phyloP scores from a whole-genome alignment of 768 basidiomycete species.

The Tulasnella sp. region DNA sequence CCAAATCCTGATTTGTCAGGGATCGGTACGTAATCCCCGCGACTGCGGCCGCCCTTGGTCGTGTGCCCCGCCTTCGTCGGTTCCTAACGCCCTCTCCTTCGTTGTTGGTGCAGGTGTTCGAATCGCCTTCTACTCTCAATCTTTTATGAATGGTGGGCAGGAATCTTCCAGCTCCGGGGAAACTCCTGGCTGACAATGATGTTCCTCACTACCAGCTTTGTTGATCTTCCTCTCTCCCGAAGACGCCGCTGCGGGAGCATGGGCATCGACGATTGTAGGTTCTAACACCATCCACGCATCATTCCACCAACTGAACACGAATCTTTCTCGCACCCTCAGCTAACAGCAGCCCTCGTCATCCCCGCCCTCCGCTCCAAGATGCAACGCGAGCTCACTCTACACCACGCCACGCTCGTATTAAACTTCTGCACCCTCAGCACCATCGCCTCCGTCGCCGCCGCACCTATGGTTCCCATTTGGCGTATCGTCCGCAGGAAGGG shows the following conservation, averaged over 20 bases:
- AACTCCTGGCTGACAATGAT: neutral
- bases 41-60: neutral
- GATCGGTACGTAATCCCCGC: slow-evolving; percentile 16
- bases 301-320: neutral
- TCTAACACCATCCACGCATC: neutral
- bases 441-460: slow-evolving; percentile 17
- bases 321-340: slow-evolving; percentile 12
- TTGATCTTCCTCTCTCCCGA: slow-evolving; percentile 22
- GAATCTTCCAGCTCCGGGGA: neutral
- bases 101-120: slow-evolving; percentile 17
- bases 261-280: slow-evolving; percentile 25
- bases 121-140: slow-evolving; percentile 26
- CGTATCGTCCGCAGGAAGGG: neutral
- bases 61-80: neutral
- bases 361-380: slow-evolving; percentile 25
- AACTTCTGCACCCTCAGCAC: slow-evolving; percentile 28
- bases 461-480: slow-evolving; percentile 27
- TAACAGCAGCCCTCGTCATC: slow-evolving; percentile 23
- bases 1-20: slow-evolving; percentile 26
- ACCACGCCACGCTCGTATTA: slow-evolving; percentile 25
- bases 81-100: neutral
- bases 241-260: slow-evolving; percentile 20
- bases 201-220: neutral
- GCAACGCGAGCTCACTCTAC: slow-evolving; percentile 23
- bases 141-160: slow-evolving; percentile 19